A percentile compares a stretch with the other conserved stretches of the same genome.
phyloP scores from a whole-genome alignment of 805 yeast species.

The Ogataea methanolica region DNA sequence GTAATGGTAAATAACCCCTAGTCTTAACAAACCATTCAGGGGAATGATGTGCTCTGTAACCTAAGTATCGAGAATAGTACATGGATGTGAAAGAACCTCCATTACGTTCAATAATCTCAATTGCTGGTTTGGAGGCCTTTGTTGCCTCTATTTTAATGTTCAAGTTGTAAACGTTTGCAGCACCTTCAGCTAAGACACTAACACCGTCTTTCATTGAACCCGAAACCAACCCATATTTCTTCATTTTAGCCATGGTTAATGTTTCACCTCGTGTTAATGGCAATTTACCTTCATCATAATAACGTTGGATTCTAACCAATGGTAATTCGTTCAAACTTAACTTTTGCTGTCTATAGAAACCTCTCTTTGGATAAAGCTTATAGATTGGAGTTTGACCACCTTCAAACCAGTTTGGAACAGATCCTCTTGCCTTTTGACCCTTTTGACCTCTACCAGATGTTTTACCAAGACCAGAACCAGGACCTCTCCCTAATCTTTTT shows the following conservation, averaged over 20 bases:
- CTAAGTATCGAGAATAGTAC: conserved; percentile 58
- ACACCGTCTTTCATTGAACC: conserved; percentile 78
- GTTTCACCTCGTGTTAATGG: conserved; percentile 53
- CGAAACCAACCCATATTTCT: conserved; percentile 63
- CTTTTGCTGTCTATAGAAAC: conserved; percentile 67
- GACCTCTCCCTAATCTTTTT: conserved; percentile 93
- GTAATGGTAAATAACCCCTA: conserved; percentile 77
- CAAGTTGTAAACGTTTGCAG: conserved; percentile 38
- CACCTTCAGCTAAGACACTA: conserved; percentile 69
- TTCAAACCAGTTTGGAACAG: conserved; percentile 90
- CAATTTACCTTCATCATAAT: conserved; percentile 64
- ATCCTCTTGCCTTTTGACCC: conserved; percentile 96
- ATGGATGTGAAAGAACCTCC: conserved; percentile 75
- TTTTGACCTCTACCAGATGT: conserved; percentile 97
- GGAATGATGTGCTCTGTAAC: conserved; percentile 67
- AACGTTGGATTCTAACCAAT: conserved; percentile 63
- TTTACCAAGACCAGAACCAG: conserved; percentile 88
- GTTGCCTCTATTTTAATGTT: conserved; percentile 79
- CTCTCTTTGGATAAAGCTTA: conserved; percentile 81
- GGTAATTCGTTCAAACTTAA: conserved; percentile 54
- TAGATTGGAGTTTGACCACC: conserved; percentile 98
- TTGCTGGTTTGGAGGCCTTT: conserved; percentile 72
- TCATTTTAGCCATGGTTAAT: conserved; percentile 74
- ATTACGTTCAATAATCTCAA: conserved; percentile 60
- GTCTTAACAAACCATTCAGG: conserved; percentile 67